Conservation (phyloP, 805 yeast genomes). For the Ogataea degrootiae region DNA sequence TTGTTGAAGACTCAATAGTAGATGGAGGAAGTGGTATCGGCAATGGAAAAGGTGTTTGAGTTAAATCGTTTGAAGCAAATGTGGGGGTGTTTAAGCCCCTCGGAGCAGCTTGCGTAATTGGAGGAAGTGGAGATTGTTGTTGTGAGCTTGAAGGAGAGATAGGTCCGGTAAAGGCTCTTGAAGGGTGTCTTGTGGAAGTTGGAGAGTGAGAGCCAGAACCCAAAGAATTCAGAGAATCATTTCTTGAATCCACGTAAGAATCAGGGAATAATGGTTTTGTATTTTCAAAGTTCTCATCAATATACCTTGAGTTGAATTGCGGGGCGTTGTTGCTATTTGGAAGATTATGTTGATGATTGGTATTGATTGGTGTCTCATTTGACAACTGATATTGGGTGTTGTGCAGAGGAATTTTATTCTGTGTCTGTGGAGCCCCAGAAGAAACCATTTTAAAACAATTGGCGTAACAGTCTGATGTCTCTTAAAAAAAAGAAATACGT, state of each 20-base stretch:
- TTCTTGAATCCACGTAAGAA: not conserved
- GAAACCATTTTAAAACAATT: too few species aligned
- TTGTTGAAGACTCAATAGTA: too few species aligned
- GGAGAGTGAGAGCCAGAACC: conserved; percentile 14
- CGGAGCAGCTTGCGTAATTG: too few species aligned
- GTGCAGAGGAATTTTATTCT: too few species aligned
- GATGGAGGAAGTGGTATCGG: not conserved
- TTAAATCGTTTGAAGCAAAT: not conserved
- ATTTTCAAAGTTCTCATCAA: conserved; percentile 6
- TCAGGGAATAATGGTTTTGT: not conserved
- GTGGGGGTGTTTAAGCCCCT: not conserved
- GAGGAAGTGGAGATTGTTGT: too few species aligned
- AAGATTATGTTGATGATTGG: too few species aligned
- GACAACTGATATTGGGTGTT: not conserved
- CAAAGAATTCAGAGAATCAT: conserved; percentile 4
- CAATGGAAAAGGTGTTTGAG: not conserved
- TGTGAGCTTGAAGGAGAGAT: conserved; percentile 13
- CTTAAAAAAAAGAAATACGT: too few species aligned
- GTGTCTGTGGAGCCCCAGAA: too few species aligned
- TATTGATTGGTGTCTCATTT: not conserved
- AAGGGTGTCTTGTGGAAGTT: conserved; percentile 18
- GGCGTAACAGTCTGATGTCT: too few species aligned
- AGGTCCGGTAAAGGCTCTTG: conserved; percentile 8
- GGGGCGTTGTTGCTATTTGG: conserved; percentile 2
- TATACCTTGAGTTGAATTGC: conserved; percentile 14